phyloP scores from a whole-genome alignment of 768 basidiomycete genomes.

The Termitomyces eurrhizus region DNA sequence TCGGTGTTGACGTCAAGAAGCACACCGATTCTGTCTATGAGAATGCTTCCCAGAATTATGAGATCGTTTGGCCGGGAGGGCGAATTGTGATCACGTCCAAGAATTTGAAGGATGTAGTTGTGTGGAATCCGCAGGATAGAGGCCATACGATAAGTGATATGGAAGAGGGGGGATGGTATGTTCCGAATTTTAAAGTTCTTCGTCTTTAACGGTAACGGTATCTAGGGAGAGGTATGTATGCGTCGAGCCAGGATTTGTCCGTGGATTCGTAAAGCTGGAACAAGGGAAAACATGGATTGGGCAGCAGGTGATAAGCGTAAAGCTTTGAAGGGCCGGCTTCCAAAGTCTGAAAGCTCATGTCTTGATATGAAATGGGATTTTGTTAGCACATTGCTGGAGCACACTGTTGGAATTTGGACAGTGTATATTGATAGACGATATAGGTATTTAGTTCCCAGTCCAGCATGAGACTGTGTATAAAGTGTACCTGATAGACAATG shows the following conservation, averaged over 20 bases:
- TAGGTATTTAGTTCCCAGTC: too few species aligned
- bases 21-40: slow-evolving; percentile 80
- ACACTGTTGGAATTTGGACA: too few species aligned
- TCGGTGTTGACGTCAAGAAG: slow-evolving; percentile 59
- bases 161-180: slow-evolving; percentile 85
- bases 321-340: slow-evolving; percentile 2
- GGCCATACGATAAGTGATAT: slow-evolving; percentile 83
- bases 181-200: neutral
- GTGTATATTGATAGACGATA: too few species aligned
- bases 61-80: slow-evolving; percentile 57
- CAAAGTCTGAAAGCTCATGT: neutral
- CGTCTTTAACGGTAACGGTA: neutral
- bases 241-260: slow-evolving; percentile 86
- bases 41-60: slow-evolving; percentile 50
- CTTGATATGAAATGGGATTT: too few species aligned
- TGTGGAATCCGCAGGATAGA: slow-evolving; percentile 88
- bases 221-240: slow-evolving; percentile 81
- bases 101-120: slow-evolving; percentile 77
- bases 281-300: slow-evolving; percentile 75
- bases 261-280: slow-evolving; percentile 61
- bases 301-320: slow-evolving; percentile 56
- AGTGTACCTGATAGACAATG: too few species aligned
- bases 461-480: too few species aligned
- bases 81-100: slow-evolving; percentile 47
- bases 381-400: too few species aligned